Base-by-base conservation (phyloP, 139 green algal species). In the Tetratostichococcus sp. region DNA sequence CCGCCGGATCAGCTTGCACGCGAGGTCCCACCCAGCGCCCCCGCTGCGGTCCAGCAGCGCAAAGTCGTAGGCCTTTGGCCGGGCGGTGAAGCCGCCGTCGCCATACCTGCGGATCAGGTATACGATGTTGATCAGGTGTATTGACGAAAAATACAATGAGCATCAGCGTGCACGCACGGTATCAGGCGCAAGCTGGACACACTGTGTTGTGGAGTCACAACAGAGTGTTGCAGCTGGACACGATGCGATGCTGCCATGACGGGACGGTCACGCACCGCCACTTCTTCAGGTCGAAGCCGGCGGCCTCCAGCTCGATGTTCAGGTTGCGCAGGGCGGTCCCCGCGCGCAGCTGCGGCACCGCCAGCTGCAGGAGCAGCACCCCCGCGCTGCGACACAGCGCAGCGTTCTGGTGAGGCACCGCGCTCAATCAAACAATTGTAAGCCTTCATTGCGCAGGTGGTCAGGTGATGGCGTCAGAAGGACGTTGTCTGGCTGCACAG, bases 11-110 rank as follows among this genome's bases (percentile, higher is more conserved):
- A 97, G 84, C 79, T 89, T 86, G 26, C 73, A 80, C 0, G 89
- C 92, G 26, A 97, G 79, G 79, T 97, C 92, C 87, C 89, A 97
- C 31, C 91, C 93, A 34, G 91, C 88, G 1, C 76, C 73, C 28
- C 75, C 78, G 19, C 81, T 79, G 35, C 84, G 75, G 76, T 97
- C 93, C 73, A 97, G 81, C 43, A 94, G 80, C 1, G 75, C 78
- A 72, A 95, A 95, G 80, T 97, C 86, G 70, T 72, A 83, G 30
- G 30, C 62, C 30, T 73, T 22, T 30, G 43, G 16, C 30, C 31
- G 50, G 35, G 72, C 19, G 14, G 39, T 35, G 26, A 26, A 71
- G 50, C 50, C 50, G 50, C 50, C 50, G 50, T 26, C 19, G 50
- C 50, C 50, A 62, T 62, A 77, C 31, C 32, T 74, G 1, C 68